Percentiles rank a stretch among this genome's conserved stretches.
phyloP scores from a whole-genome alignment of 208 protist genomes.

The Strigomonas galati region DNA sequence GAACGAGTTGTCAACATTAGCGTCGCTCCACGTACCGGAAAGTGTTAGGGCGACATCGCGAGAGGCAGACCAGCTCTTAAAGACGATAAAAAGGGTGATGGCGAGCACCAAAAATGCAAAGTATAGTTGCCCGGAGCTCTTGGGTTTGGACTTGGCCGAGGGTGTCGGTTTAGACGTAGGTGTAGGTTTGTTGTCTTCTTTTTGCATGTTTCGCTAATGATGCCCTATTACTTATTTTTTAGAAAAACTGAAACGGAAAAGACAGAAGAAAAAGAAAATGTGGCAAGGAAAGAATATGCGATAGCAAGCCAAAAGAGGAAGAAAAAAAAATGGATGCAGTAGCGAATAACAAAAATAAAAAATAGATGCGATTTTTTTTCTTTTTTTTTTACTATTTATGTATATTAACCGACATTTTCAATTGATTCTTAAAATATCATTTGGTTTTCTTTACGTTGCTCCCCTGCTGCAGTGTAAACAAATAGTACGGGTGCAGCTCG shows the following conservation, averaged over 20 bases:
- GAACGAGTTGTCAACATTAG: too few species aligned
- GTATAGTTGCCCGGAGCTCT: background rate
- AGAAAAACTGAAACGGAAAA: background rate
- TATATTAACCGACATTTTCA: too few species aligned
- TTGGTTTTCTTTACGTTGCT: slow-evolving; percentile 4
- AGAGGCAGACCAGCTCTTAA: background rate
- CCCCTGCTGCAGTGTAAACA: slow-evolving; percentile 35
- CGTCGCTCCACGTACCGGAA: too few species aligned
- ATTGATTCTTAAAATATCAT: slow-evolving; percentile 4
- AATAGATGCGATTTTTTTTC: slow-evolving; percentile 6
- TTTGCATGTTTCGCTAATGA: background rate
- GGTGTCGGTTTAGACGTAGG: background rate
- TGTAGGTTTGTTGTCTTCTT: slow-evolving; percentile 5
- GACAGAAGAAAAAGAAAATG: slow-evolving; percentile 12
- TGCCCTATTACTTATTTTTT: background rate
- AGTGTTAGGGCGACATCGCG: too few species aligned
- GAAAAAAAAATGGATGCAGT: slow-evolving; percentile 14
- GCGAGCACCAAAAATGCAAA: slow-evolving; percentile 4
- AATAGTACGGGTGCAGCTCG: slow-evolving; percentile 70
- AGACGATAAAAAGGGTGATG: background rate
- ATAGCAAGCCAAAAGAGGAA: background rate
- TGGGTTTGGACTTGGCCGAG: background rate
- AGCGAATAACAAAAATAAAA: slow-evolving; percentile 1
- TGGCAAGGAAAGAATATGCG: background rate
- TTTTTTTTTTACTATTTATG: background rate